Base-by-base conservation (phyloP, 352 stramenopile species). In the Aphanomyces invadans region DNA sequence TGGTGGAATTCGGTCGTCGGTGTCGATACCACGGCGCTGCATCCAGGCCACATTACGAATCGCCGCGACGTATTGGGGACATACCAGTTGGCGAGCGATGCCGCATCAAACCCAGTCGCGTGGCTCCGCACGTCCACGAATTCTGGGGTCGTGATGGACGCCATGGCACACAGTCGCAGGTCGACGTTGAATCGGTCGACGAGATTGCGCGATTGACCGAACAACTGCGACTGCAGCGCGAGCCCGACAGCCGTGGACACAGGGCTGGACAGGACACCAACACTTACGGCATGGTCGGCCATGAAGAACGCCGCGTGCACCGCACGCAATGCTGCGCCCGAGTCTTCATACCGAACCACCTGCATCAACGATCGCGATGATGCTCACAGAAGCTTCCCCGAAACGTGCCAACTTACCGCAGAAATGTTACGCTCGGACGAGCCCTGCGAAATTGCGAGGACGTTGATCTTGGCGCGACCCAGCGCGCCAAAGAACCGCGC, bases 291-390 rank as follows among this genome's bases (percentile, higher is more conserved):
- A 54, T 95, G 90, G 70, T 97, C 81, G 5, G 89, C 97, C 19
- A 99, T 75, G 63, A 96, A 95, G 76, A 99, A 99, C 3, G 90
- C 90, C 38, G 93, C 92, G 77, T 99, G 95, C 10, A 97, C 88
- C 3, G 94, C 91, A 33, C 94, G 87, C 28, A 99, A 73, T 36
- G 95, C 95, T 36, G 88, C 79, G 1, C 90, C 92, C 31, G 91
- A 95, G 71, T 98, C 87, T 31, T 82, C 71, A 65, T 86, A 84
- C 9, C 74, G 74, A 19, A 99, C 93, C 39, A 98, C 55, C 55
- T 64, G 32, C 23, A 25, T 42, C 7, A n/a, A 21, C 23, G 36
- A 54, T 21, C 12, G 12, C 31, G 12, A 3, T 64, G 38, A 64
- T n/a, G n/a, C n/a, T n/a, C n/a, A n/a, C n/a, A n/a, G n/a, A n/a